Conservation (phyloP, 192 early-diverging fungal species). For the Backusella liffmaniae region DNA sequence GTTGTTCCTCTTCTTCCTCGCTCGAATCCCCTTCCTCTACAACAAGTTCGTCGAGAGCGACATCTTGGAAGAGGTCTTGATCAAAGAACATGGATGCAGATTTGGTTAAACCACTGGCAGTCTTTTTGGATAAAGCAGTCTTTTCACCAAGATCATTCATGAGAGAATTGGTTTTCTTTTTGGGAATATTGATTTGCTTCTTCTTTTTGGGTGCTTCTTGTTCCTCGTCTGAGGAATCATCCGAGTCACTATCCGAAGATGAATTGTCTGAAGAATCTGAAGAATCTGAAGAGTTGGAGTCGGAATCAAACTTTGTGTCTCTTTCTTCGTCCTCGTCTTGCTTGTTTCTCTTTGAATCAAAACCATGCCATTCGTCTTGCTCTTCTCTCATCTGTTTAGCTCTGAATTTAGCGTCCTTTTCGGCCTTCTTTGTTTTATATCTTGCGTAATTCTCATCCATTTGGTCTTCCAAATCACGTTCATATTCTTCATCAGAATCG, state of each 20-base stretch:
- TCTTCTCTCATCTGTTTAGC: slow-evolving; percentile 69
- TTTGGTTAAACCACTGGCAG: slow-evolving; percentile 63
- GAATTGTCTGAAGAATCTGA: slow-evolving; percentile 25
- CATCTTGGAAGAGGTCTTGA: slow-evolving; percentile 86
- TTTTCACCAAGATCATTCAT: slow-evolving; percentile 56
- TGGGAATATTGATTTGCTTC: slow-evolving; percentile 28
- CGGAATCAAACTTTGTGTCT: slow-evolving; percentile 13
- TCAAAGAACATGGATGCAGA: slow-evolving; percentile 94
- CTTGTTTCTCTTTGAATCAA: slow-evolving; percentile 51
- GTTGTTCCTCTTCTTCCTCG: slow-evolving; percentile 30
- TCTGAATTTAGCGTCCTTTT: slow-evolving; percentile 73
- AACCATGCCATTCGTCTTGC: slow-evolving; percentile 68
- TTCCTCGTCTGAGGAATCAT: slow-evolving; percentile 38
- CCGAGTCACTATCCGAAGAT: slow-evolving; percentile 42
- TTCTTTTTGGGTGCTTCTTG: slow-evolving; percentile 31
- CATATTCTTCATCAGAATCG: slow-evolving; percentile 29
- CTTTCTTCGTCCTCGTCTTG: slow-evolving; percentile 26
- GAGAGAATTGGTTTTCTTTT: slow-evolving; percentile 48
- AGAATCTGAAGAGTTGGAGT: slow-evolving; percentile 14
- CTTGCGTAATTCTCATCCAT: slow-evolving; percentile 66
- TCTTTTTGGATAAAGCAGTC: slow-evolving; percentile 47
- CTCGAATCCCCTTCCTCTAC: slow-evolving; percentile 58
- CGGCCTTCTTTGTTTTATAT: slow-evolving; percentile 68
- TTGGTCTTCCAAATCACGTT: slow-evolving; percentile 32
- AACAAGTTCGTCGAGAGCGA: slow-evolving; percentile 50